Evolutionary conservation across 352 stramenopile species (phyloP).

Genomic region (Phytophthora cactorum): DNA sequence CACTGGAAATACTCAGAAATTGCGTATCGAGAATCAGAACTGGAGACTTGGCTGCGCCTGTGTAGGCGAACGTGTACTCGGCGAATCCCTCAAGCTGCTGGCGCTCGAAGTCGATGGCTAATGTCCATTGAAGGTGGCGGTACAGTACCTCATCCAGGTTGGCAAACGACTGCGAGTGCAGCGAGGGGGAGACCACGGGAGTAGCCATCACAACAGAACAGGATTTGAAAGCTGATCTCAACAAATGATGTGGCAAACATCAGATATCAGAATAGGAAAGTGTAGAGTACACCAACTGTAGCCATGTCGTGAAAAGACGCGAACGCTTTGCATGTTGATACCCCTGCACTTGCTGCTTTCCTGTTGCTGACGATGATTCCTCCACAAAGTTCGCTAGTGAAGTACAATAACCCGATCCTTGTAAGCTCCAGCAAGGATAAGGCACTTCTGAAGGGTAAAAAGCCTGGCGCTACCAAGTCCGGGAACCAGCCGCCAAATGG

Average conservation of each 20-base stretch:
- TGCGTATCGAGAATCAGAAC: constrained; percentile 87
- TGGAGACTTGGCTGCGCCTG: constrained; percentile 18
- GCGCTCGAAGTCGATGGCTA: constrained; percentile 85
- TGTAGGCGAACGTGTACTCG: constrained; percentile 80
- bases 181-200: constrained; percentile 1
- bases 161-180: constrained; percentile 78
- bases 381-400: constrained; percentile 88
- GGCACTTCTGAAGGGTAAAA: constrained; percentile 57
- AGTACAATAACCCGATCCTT: constrained; percentile 93
- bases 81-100: constrained; percentile 75
- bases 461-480: constrained; percentile 23
- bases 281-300: constrained; percentile 2
- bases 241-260: background rate
- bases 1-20: constrained; percentile 68
- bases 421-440: constrained; percentile 90
- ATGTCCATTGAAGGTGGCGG: constrained; percentile 85
- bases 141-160: constrained; percentile 84
- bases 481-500: constrained; percentile 36
- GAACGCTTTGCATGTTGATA: background rate
- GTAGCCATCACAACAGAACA: constrained; percentile 7
- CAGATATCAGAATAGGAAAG: background rate
- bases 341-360: background rate
- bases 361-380: constrained; percentile 70
- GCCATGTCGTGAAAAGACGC: constrained; percentile 29
- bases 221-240: constrained; percentile 4